phyloP scores from a whole-genome alignment of 1,284 basidiomycete genomes.

The Anthracocystis setariae region DNA sequence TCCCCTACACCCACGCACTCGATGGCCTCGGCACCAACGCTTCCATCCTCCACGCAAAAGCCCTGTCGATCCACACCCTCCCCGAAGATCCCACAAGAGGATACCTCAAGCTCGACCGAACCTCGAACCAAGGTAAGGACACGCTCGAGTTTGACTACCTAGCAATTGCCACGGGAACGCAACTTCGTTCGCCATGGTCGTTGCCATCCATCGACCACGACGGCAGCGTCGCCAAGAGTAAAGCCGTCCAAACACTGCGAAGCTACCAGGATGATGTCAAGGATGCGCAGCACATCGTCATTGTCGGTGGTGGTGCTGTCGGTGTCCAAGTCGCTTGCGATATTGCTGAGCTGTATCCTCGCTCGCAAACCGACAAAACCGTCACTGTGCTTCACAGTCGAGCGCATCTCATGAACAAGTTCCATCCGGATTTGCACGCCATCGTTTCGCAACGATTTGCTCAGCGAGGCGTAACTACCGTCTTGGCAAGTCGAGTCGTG shows the following conservation, averaged over 20 bases:
- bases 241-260: conserved; percentile 52
- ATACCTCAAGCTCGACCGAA: conserved; percentile 22
- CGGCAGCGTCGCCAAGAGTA: conserved; percentile 31
- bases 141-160: conserved; percentile 38
- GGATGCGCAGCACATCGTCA: conserved; percentile 51
- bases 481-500: conserved; percentile 22
- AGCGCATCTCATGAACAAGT: conserved; percentile 42
- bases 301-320: conserved; percentile 65
- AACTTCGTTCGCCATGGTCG: conserved; percentile 31
- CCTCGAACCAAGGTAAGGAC: not conserved
- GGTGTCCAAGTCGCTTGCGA: conserved; percentile 64
- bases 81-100: not conserved
- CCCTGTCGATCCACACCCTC: conserved; percentile 17
- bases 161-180: conserved; percentile 43
- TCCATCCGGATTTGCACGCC: conserved; percentile 30
- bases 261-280: conserved; percentile 48
- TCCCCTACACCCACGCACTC: conserved; percentile 75
- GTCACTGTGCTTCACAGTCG: conserved; percentile 52
- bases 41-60: conserved; percentile 26
- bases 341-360: conserved; percentile 53
- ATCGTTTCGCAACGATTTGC: conserved; percentile 24
- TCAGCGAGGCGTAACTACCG: conserved; percentile 9
- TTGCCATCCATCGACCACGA: conserved; percentile 10
- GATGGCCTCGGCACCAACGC: not conserved
- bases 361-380: conserved; percentile 8